Evolutionary conservation across 2,329 filamentous ascomycete species (phyloP), one percentile per base, ranked within the genome.

Genomic region (Colletotrichum sp.): DNA sequence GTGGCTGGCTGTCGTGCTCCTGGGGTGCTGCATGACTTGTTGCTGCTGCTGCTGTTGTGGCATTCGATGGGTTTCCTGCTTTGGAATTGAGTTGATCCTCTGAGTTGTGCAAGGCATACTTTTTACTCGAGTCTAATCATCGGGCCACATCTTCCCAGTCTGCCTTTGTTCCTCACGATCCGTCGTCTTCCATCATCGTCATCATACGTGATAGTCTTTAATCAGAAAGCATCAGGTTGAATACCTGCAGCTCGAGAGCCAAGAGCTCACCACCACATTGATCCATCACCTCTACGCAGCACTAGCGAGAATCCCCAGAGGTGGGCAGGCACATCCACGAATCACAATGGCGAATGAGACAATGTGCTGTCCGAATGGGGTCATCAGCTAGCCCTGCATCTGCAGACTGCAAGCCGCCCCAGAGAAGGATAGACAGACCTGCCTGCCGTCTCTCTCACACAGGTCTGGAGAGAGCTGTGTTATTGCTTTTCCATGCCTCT

Each of bases 291-390:
- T n/a, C 18, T 22, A 48, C 44, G 18, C 39, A 44, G 39, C 18
- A 8, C 44, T 48, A 48, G 59, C 9, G 30, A 26, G 59, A 34
- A 24, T 62, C 59, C 68, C 44, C 44, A 24, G 34, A 36, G 68
- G 62, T 26, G 34, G 48, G 36, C 24, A 36, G 18, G 36, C 68
- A 15, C 18, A 22, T 55, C 72, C 62, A 63, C 69, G 73, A 72
- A 75, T 75, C 39, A 72, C 13, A 7, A 57, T 6, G 36, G 48
- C 10, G 30, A 44, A 68, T 48, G 63, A 55, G 57, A 63, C 69
- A 75, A 68, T 64, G 69, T 75, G 63, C 28, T 32, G 62, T 75
- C 72, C 60, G 7, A 60, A 71, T 66, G 72, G 39, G 63, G 52
- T 28, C 30, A 62, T 71, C 55, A 39, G 64, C 55, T 64, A 13